Evolutionary conservation across 306 rosid species (phyloP).

Genomic region (Vicia faba): DNA sequence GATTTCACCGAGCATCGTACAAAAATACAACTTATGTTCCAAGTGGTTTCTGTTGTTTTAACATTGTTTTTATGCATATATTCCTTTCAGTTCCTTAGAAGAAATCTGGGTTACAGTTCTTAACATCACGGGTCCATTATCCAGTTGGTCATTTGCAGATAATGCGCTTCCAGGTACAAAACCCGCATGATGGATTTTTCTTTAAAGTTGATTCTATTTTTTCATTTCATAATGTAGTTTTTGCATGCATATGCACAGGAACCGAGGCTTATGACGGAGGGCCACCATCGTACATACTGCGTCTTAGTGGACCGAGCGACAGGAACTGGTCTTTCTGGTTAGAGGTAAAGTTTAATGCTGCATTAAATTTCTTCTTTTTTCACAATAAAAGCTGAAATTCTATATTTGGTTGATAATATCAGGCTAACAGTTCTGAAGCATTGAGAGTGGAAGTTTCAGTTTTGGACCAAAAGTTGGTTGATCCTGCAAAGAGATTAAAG

Average conservation of each 20-base stretch:
- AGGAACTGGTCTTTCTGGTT: slow-evolving; percentile 91
- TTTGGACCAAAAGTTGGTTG: slow-evolving; percentile 73
- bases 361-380: slow-evolving; percentile 15
- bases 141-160: slow-evolving; percentile 97
- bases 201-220: slow-evolving; percentile 21
- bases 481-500: slow-evolving; percentile 66
- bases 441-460: slow-evolving; percentile 82
- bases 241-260: slow-evolving; percentile 46
- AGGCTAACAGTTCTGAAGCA: slow-evolving; percentile 69
- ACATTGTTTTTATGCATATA: slow-evolving; percentile 4
- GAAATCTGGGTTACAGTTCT: slow-evolving; percentile 94
- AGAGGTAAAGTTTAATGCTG: slow-evolving; percentile 58
- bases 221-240: slow-evolving; percentile 28
- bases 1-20: slow-evolving; percentile 20
- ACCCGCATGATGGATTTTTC: slow-evolving; percentile 23
- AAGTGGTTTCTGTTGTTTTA: not conserved
- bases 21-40: slow-evolving; percentile 26
- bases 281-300: slow-evolving; percentile 76
- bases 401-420: slow-evolving; percentile 31
- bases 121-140: slow-evolving; percentile 94
- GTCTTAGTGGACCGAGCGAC: slow-evolving; percentile 81
- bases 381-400: slow-evolving; percentile 12
- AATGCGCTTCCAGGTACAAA: slow-evolving; percentile 70
- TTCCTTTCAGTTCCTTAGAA: slow-evolving; percentile 68
- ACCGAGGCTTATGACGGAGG: slow-evolving; percentile 61